These are phyloP conservation scores for Umbilicaria muhlenbergii DNA, from an alignment of 495 filamentous ascomycete genomes.

Conservation along the genomic window DNA sequence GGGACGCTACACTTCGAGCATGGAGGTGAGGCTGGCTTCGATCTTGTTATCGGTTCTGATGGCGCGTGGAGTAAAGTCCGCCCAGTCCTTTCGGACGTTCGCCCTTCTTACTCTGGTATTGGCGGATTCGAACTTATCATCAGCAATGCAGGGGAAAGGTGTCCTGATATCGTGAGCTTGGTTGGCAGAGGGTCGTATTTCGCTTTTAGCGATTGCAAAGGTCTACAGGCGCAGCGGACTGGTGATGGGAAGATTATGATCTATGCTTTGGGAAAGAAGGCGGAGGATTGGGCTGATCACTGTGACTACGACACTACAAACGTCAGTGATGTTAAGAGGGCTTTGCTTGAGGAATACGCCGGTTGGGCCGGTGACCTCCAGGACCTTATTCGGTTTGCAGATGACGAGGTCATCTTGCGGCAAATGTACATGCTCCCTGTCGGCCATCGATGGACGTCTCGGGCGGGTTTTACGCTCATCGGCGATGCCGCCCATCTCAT, in stretches of 20 bases:
- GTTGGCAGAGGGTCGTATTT: conserved; percentile 31
- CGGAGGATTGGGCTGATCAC: conserved; percentile 24
- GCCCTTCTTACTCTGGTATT: conserved; percentile 34
- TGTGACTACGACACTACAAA: conserved; percentile 17
- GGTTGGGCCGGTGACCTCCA: conserved; percentile 16
- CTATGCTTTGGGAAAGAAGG: conserved; percentile 13
- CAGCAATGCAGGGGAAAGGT: conserved; percentile 14
- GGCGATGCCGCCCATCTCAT: conserved; percentile 50
- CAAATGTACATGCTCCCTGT: conserved; percentile 36
- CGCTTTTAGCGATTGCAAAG: conserved; percentile 22
- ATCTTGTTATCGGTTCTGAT: conserved; percentile 46
- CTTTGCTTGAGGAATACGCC: conserved; percentile 8
- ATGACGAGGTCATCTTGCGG: conserved; percentile 8
- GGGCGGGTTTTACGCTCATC: conserved; percentile 31
- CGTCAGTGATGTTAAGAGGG: conserved; percentile 6
- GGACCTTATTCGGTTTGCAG: conserved; percentile 5
- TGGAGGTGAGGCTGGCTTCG: conserved; percentile 20
- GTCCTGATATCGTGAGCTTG: conserved; percentile 21
- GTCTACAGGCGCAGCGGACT: conserved; percentile 26
- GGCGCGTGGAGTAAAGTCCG: conserved; percentile 44
- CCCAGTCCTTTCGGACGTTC: conserved; percentile 25
- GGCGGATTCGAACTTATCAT: conserved; percentile 22
- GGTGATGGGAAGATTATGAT: conserved; percentile 28
- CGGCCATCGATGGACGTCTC: conserved; percentile 30
- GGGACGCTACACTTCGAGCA: conserved; percentile 14